phyloP scores from a whole-genome alignment of 768 basidiomycete species.

The Porphyrellus cyaneotinctus region DNA sequence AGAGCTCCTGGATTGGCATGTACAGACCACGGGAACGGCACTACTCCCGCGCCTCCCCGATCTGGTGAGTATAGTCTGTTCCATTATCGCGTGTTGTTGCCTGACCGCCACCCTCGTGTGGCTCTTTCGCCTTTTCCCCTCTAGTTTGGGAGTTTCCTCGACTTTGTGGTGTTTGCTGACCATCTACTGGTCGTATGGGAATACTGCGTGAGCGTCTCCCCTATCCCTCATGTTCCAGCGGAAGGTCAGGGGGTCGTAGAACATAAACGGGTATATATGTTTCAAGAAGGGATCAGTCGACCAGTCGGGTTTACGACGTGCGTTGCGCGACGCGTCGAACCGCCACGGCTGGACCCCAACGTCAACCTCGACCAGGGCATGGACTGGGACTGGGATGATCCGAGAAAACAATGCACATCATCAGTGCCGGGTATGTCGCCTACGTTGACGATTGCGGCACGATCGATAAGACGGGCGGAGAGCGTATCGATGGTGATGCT shows the following conservation, averaged over 20 bases:
- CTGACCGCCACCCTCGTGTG: neutral
- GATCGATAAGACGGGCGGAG: constrained; percentile 9
- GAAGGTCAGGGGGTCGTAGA: constrained; percentile 21
- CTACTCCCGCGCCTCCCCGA: constrained; percentile 22
- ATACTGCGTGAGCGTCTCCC: constrained; percentile 25
- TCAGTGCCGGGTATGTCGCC: neutral
- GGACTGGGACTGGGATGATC: neutral
- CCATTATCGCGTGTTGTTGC: neutral
- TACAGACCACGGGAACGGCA: constrained; percentile 20
- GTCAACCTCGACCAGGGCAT: neutral
- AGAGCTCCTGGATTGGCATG: constrained; percentile 30
- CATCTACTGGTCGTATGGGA: constrained; percentile 30
- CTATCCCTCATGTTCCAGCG: constrained; percentile 19
- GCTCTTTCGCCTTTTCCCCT: no score
- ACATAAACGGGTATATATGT: constrained; percentile 24
- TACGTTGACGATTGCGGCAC: constrained; percentile 26
- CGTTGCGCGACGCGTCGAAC: constrained; percentile 5
- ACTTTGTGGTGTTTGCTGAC: constrained; percentile 22
- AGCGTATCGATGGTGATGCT: constrained; percentile 25
- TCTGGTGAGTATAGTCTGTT: constrained; percentile 13
- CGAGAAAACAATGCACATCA: neutral
- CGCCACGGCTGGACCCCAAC: neutral
- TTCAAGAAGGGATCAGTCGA: constrained; percentile 20
- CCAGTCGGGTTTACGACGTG: constrained; percentile 30
- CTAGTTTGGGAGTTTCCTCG: constrained; percentile 25